Evolutionary conservation across 306 rosid species (phyloP).

Genomic region (Pyrus bretschneideri): DNA sequence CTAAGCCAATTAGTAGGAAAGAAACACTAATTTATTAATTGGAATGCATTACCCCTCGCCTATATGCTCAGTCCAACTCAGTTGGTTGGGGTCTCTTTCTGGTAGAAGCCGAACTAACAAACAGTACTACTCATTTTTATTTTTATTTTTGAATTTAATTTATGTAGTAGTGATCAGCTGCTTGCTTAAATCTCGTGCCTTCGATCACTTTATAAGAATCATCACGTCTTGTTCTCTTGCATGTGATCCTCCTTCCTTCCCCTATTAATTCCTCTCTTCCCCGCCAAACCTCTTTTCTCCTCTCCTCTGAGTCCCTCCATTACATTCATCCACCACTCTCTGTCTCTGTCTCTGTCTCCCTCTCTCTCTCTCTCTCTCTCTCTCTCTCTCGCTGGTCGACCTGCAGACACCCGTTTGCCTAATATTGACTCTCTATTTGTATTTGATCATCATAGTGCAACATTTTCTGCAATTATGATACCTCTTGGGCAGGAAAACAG

Average conservation of each 20-base stretch:
- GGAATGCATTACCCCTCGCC: constrained; percentile 13
- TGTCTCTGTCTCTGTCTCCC: not conserved
- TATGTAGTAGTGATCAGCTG: not conserved
- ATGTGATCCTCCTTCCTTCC: constrained; percentile 16
- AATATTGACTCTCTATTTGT: too few relatives aligned
- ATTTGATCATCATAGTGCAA: not conserved
- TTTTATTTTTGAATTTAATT: too few relatives aligned
- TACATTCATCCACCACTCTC: not conserved
- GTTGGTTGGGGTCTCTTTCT: not conserved
- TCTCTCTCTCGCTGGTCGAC: not conserved
- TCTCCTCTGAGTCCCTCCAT: not conserved
- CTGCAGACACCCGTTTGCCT: not conserved
- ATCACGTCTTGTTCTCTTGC: constrained; percentile 25
- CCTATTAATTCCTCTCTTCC: constrained; percentile 5
- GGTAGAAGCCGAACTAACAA: not conserved
- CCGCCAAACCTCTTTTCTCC: not conserved
- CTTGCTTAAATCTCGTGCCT: constrained; percentile 17
- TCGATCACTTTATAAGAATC: constrained; percentile 13
- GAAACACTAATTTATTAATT: not conserved
- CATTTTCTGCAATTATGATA: constrained; percentile 36
- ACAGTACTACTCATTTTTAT: not conserved
- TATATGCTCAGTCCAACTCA: not conserved
- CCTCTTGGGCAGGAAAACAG: constrained; percentile 73
- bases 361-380: not conserved
- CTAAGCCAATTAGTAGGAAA: not conserved